Evolutionary conservation across 768 basidiomycete species (phyloP).

Genomic region (Boletus barrowsii): DNA sequence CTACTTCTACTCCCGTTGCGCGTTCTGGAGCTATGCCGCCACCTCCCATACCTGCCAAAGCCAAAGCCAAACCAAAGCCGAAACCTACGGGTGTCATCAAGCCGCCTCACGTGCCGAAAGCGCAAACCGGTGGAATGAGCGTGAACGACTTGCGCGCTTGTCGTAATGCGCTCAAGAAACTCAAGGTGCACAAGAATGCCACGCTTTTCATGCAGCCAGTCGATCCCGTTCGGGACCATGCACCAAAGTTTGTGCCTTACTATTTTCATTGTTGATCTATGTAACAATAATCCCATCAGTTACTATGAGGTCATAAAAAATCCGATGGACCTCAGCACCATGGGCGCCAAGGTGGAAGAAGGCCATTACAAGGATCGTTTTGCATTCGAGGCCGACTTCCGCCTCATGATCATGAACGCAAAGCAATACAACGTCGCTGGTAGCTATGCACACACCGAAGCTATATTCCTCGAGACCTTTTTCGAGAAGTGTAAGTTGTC

Average conservation of each 20-base stretch:
- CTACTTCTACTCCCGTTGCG: conserved; percentile 4
- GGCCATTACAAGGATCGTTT: conserved; percentile 84
- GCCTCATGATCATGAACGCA: conserved; percentile 84
- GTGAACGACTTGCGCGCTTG: conserved; percentile 73
- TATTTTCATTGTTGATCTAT: conserved; percentile 3
- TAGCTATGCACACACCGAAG: conserved; percentile 72
- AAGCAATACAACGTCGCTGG: conserved; percentile 77
- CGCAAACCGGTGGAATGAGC: conserved; percentile 74
- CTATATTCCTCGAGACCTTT: conserved; percentile 68
- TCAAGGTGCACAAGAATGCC: conserved; percentile 71
- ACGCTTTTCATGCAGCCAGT: conserved; percentile 81
- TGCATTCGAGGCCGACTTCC: conserved; percentile 83
- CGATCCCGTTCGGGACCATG: conserved; percentile 91
- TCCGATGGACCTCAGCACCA: conserved; percentile 93
- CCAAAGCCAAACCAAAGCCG: conserved; percentile 26
- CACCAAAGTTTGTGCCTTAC: conserved; percentile 60
- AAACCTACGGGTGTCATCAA: conserved; percentile 28
- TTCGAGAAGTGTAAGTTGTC: conserved; percentile 78
- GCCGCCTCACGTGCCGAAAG: conserved; percentile 57
- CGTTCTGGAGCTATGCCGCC: conserved; percentile 24
- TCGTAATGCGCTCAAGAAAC: conserved; percentile 75
- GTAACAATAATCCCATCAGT: conserved; percentile 37
- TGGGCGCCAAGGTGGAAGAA: conserved; percentile 79
- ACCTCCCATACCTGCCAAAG: conserved; percentile 30
- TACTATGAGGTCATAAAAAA: conserved; percentile 89